These are phyloP conservation scores for Amorphotheca resinae DNA, from an alignment of 495 filamentous ascomycete species.

Conservation along the genomic window DNA sequence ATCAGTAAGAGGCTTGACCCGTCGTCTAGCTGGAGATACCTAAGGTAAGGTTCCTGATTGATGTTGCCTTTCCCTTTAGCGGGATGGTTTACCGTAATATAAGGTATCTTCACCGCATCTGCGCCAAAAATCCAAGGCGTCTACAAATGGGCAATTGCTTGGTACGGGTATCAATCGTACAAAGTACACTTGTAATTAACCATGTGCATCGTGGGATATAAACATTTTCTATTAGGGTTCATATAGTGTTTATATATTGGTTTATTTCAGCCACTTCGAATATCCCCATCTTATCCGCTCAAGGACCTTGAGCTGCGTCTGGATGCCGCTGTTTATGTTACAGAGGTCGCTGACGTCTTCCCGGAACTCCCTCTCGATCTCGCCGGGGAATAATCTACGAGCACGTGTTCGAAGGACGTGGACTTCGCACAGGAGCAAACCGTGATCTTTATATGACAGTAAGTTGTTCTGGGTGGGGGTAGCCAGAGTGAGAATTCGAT, in stretches of 20 bases:
- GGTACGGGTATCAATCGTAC: too few species aligned
- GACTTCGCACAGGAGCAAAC: conserved; percentile 77
- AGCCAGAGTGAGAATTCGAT: conserved; percentile 63
- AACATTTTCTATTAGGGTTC: background rate
- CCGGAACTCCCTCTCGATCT: conserved; percentile 67
- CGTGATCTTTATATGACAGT: conserved; percentile 80
- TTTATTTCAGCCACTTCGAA: conserved; percentile 50
- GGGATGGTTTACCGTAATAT: too few species aligned
- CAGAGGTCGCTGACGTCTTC: conserved; percentile 76
- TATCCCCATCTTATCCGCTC: conserved; percentile 82
- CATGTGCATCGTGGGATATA: too few species aligned
- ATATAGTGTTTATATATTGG: background rate
- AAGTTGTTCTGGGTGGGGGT: conserved; percentile 45
- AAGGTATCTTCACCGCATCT: too few species aligned
- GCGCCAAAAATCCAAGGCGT: too few species aligned
- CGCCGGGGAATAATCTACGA: conserved; percentile 46
- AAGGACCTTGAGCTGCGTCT: conserved; percentile 59
- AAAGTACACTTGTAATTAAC: too few species aligned
- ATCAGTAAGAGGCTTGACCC: too few species aligned
- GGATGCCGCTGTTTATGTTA: conserved; percentile 59
- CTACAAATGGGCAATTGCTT: too few species aligned
- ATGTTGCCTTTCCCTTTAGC: too few species aligned
- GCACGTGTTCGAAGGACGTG: conserved; percentile 63
- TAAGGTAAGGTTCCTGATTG: too few species aligned
- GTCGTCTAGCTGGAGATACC: too few species aligned